Base-by-base conservation (phyloP, 192 early-diverging fungal genomes). In the Coemansia sp. region DNA sequence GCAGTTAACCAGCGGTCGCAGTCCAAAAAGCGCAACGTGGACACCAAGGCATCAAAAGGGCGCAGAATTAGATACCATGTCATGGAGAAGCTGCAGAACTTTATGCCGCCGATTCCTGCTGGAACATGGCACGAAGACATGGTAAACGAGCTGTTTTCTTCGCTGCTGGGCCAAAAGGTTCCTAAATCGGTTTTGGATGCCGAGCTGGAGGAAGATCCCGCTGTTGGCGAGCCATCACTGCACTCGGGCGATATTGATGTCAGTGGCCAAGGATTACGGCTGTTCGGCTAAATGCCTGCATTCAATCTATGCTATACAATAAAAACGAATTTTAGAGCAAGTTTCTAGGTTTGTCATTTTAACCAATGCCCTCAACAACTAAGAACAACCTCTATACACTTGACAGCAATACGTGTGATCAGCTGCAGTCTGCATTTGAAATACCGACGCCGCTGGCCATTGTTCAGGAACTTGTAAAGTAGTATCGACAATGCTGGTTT, bases 51-150 rank as follows among this genome's bases (percentile, higher is more conserved):
- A 31, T 87, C 86, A 57, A 98, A 98, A 70, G 95, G 94, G 17
- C 82, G 95, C 53, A 87, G 89, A 58, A 70, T 98, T 45, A 83
- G 94, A 76, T 98, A 92, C 71, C 87, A 94, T 55, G 87, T 93
- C n/a, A 91, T 94, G 57, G 95, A 98, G 56, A 98, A 96, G 59
- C 70, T 98, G 12, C 89, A 90, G 65, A 96, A 93, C 72, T 98
- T 94, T 71, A 98, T 98, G 94, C 88, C 90, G 4, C 91, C 95
- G 12, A 82, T 92, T 46, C 90, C 93, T 20, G 59, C 80, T n/a
- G 90, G 89, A 12, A 80, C 82, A 5, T 98, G 95, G 95, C 93
- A 96, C 62, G 94, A 94, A 32, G 84, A 87, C 57, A 96, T 94
- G 93, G 78, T 85, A 2, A 88, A 92, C 36, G 94, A 98, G 71